A percentile compares a stretch with the other conserved stretches of the same genome.
phyloP scores from a whole-genome alignment of 495 filamentous ascomycete genomes.

The Clohesyomyces aquaticus region DNA sequence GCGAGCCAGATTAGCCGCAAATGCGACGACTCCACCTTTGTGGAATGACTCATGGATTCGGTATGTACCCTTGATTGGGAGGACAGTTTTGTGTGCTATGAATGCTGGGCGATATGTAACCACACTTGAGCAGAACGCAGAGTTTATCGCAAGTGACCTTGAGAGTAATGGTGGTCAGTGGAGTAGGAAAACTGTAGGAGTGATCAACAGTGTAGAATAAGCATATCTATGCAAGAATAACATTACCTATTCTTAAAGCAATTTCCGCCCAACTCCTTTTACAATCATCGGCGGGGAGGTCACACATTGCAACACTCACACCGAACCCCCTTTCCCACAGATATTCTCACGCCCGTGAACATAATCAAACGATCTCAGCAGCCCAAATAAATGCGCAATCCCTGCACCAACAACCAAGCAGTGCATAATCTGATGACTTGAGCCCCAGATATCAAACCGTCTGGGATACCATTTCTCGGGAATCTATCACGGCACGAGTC shows the following conservation, averaged over 20 bases:
- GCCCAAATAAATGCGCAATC: conserved; percentile 45
- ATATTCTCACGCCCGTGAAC: not conserved
- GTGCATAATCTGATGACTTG: conserved; percentile 60
- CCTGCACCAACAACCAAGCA: conserved; percentile 54
- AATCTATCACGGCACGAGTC: no score
- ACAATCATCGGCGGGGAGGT: no score
- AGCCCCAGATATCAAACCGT: conserved; percentile 55
- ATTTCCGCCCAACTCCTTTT: no score
- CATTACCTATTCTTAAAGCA: no score
- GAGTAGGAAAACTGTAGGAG: no score
- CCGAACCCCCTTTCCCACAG: not conserved
- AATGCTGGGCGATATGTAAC: conserved; percentile 27
- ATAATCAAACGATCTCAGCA: conserved; percentile 1
- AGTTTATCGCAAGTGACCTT: no score
- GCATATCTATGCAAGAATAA: no score
- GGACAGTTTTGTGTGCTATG: conserved; percentile 19
- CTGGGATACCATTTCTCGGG: conserved; percentile 54
- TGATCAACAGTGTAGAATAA: no score
- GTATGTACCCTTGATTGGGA: conserved; percentile 31
- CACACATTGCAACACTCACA: no score
- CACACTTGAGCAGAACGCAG: conserved; percentile 33
- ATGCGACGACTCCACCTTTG: conserved; percentile 11
- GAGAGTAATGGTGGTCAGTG: no score
- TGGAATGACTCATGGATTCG: conserved; percentile 35
- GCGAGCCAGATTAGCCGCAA: conserved; percentile 17